Evolutionary conservation across 768 basidiomycete species (phyloP).

Genomic region (Leucogyrophana mollusca): DNA sequence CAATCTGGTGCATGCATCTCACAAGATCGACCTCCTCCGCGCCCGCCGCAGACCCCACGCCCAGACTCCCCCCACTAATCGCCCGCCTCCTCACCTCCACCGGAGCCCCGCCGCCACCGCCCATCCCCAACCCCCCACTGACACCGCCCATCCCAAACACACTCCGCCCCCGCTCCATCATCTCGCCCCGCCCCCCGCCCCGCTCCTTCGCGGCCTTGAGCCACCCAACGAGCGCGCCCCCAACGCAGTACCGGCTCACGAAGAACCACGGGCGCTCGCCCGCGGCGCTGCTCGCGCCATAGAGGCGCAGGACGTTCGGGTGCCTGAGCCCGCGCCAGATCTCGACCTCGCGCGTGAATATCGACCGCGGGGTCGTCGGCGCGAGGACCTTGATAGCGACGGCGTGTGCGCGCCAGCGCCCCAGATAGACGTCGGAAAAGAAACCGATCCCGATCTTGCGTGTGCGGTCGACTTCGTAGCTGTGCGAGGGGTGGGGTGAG

Average conservation of each 20-base stretch:
- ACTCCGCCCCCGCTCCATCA: not conserved
- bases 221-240: conserved; percentile 63
- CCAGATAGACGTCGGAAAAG: conserved; percentile 79
- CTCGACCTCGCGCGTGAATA: conserved; percentile 69
- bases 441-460: conserved; percentile 69
- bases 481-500: too few species aligned
- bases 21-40: conserved; percentile 45
- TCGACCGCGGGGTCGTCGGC: conserved; percentile 52
- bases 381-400: conserved; percentile 77
- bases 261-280: conserved; percentile 77
- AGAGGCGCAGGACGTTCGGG: conserved; percentile 68
- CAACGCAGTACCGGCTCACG: conserved; percentile 69
- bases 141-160: too few species aligned
- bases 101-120: not conserved
- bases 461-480: conserved; percentile 75
- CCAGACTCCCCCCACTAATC: conserved; percentile 8
- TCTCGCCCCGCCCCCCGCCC: conserved; percentile 9
- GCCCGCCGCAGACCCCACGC: not conserved
- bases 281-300: conserved; percentile 72
- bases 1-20: conserved; percentile 69
- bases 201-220: conserved; percentile 40
- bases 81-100: not conserved
- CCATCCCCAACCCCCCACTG: not conserved
- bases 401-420: conserved; percentile 61
- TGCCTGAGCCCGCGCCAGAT: conserved; percentile 74